Conservation (phyloP, 2,329 filamentous ascomycete species). For the Escovopsis sp. region DNA sequence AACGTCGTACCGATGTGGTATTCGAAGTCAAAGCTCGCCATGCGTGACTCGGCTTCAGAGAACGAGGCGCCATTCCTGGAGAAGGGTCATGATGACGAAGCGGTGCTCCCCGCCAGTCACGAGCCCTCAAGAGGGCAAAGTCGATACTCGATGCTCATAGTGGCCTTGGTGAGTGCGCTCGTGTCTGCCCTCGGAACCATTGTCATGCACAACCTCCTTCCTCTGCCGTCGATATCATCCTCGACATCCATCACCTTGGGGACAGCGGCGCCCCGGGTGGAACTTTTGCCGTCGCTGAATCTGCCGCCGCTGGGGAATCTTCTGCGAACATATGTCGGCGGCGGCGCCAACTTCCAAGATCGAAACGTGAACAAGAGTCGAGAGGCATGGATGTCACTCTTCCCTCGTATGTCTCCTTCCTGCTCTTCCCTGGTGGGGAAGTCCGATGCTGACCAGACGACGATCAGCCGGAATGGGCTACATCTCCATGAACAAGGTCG, state of each 20-base stretch:
- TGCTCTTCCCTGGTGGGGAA: no score
- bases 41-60: conserved; percentile 1
- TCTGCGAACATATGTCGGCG: conserved; percentile 1
- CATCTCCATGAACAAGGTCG: background rate
- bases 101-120: background rate
- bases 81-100: background rate
- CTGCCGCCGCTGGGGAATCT: background rate
- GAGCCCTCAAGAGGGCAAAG: background rate
- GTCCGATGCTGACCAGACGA: background rate
- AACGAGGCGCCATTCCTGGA: background rate
- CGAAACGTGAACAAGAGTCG: background rate
- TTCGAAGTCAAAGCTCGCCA: background rate
- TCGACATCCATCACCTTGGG: background rate
- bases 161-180: background rate
- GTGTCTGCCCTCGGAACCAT: background rate
- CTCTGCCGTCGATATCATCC: background rate
- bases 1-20: no score
- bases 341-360: background rate
- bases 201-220: background rate
- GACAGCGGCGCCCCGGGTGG: background rate
- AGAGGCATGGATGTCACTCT: conserved; percentile 1
- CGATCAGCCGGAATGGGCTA: background rate
- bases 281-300: background rate
- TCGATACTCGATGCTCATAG: background rate
- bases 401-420: background rate